A percentile compares a stretch with the other conserved stretches of the same genome.
These are phyloP conservation scores for Spiraea crenata DNA, from an alignment of 331 rosid genomes.

Conservation along the genomic window DNA sequence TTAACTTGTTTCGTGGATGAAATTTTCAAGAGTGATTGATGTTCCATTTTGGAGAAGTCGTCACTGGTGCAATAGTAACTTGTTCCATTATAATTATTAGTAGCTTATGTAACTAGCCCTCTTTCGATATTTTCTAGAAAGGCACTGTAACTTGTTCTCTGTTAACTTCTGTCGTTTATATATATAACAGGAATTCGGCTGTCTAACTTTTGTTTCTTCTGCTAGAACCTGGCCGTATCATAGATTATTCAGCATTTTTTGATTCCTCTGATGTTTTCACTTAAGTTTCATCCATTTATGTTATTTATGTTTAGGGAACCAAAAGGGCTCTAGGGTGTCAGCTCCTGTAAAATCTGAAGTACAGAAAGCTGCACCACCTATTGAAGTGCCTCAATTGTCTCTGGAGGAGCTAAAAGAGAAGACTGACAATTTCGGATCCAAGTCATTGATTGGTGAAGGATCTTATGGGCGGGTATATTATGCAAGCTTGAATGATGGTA, in stretches of 20 bases:
- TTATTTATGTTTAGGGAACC: constrained; percentile 51
- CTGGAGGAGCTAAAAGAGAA: constrained; percentile 90
- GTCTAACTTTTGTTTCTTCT: neutral
- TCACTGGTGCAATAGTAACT: too few relatives aligned
- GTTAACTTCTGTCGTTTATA: neutral
- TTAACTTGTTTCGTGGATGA: neutral
- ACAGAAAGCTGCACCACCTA: constrained; percentile 77
- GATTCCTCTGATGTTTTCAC: neutral
- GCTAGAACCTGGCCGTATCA: neutral
- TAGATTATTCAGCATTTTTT: neutral
- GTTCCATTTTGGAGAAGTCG: neutral
- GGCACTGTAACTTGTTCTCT: neutral
- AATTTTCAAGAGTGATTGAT: neutral
- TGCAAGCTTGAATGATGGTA: constrained; percentile 72
- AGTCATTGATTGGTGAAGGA: constrained; percentile 98
- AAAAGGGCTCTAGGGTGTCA: constrained; percentile 52
- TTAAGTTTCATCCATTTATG: constrained; percentile 12
- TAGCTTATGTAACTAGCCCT: neutral
- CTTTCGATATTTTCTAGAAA: neutral
- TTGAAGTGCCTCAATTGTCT: constrained; percentile 87
- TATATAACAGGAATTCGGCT: too few relatives aligned
- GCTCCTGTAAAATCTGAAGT: constrained; percentile 68
- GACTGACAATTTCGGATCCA: constrained; percentile 95
- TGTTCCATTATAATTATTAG: neutral
- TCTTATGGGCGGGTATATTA: constrained; percentile 94